Base-by-base conservation (phyloP, 345 rosid species). In the Hypericum androsaemum region DNA sequence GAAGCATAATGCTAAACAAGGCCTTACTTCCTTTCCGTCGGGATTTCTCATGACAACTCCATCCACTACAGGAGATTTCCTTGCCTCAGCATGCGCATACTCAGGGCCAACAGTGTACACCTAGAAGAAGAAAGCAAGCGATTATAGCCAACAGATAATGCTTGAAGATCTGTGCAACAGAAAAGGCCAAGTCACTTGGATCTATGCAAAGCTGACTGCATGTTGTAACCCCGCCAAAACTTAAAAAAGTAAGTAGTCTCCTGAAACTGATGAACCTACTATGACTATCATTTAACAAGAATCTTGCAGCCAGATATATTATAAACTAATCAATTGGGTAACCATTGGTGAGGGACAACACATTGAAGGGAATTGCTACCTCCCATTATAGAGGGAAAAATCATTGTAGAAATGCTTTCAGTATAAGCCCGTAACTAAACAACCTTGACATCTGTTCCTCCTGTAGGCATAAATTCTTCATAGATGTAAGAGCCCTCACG, bases 361-460 rank as follows among this genome's bases (percentile, higher is more conserved):
- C 16, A 59, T 13, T 22, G 32, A 22, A 22, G 32, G 32, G 4
- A 22, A 22, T 22, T 22, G 32, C 32, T 22, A 22, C 32, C 1
- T 22, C 32, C 32, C 32, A 22, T 10, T 43, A 15, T 7, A 42
- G 12, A 8, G 39, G 43, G 32, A 17, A 48, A 17, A 39, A 64
- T 10, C 38, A 51, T 57, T n/a, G n/a, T 43, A 43, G 11, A 12
- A 12, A 3, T 28, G 43, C 11, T 52, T 47, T 42, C 22, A 38
- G 17, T 41, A 32, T 5, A 43, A 43, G 7, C 6, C 37, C 11
- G 53, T 41, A 54, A 55, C 17, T 38, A 39, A 40, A 43, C 40
- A 67, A 92, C 99, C 96, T 94, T 94, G 64, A 94, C 99, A 80
- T 94, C 99, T 42, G 99, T 94, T 74, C 99, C 97, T 55, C 97